Percentiles rank a stretch among this genome's conserved stretches.
Evolutionary conservation across 1,139 yeast genomes (phyloP).

Genomic region (Taiozyma sp.): DNA sequence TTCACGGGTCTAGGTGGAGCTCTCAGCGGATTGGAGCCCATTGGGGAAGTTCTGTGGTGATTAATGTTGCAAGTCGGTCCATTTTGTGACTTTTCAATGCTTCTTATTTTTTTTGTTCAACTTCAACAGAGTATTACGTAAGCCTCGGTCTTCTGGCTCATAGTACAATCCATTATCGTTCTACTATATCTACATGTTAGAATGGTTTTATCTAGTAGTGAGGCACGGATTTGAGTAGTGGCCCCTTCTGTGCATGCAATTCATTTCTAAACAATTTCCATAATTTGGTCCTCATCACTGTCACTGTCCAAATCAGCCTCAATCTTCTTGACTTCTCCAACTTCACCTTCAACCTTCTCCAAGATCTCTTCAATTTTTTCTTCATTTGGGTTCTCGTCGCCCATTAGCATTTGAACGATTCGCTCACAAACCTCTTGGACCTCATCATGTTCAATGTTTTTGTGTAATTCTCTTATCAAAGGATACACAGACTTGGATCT

Average conservation of each 20-base stretch:
- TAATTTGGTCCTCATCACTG: constrained; percentile 23
- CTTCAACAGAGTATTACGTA: neutral
- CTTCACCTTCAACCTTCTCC: constrained; percentile 28
- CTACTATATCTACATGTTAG: too few relatives aligned
- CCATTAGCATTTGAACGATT: constrained; percentile 81
- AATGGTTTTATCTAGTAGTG: too few relatives aligned
- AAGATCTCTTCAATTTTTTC: constrained; percentile 50
- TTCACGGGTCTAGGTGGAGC: neutral
- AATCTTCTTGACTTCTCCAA: constrained; percentile 3
- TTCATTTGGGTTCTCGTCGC: constrained; percentile 70
- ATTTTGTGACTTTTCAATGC: neutral
- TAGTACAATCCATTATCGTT: too few relatives aligned
- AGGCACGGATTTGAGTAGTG: too few relatives aligned
- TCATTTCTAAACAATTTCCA: constrained; percentile 27
- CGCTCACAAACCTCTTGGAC: constrained; percentile 68
- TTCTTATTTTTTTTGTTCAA: too few relatives aligned
- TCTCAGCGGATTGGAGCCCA: neutral
- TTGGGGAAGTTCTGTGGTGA: neutral
- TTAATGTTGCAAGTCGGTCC: neutral
- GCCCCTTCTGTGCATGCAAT: too few relatives aligned
- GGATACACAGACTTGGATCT: constrained; percentile 82
- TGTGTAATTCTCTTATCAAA: constrained; percentile 78
- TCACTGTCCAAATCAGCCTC: constrained; percentile 7
- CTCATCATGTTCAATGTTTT: constrained; percentile 57
- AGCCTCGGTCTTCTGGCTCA: neutral